phyloP scores from a whole-genome alignment of 306 rosid genomes.

The Vachellia pachyceras region DNA sequence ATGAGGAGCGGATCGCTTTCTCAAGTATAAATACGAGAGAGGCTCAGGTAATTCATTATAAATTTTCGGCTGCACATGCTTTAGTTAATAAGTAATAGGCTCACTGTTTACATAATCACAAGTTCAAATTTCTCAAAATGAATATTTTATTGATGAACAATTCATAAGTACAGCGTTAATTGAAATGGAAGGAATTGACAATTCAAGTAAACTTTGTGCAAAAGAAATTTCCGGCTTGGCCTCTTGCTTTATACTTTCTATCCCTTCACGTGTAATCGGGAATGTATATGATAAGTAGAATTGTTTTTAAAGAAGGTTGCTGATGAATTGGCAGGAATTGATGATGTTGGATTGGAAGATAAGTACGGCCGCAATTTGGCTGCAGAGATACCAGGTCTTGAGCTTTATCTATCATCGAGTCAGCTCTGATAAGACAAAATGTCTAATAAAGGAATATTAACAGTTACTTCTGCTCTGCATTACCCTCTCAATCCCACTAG shows the following conservation, averaged over 20 bases:
- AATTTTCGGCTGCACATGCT: neutral
- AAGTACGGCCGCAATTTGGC: neutral
- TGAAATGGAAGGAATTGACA: too few relatives aligned
- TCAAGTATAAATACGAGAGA: too few relatives aligned
- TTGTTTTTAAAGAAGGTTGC: neutral
- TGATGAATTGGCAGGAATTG: neutral
- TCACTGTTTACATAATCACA: too few relatives aligned
- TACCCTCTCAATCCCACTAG: neutral
- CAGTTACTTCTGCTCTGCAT: neutral
- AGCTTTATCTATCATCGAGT: neutral
- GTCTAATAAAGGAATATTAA: neutral
- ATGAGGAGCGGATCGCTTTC: too few relatives aligned
- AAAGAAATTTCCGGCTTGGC: neutral
- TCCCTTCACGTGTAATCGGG: neutral
- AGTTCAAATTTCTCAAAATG: too few relatives aligned
- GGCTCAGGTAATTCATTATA: too few relatives aligned
- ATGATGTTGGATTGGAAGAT: neutral
- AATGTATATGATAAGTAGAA: neutral
- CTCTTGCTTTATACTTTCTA: neutral
- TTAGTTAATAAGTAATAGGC: too few relatives aligned
- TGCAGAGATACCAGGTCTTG: neutral
- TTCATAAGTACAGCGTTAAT: too few relatives aligned
- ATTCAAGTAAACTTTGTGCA: too few relatives aligned
- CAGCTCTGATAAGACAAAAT: neutral
- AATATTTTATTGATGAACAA: too few relatives aligned